Evolutionary conservation across 1,284 basidiomycete genomes (phyloP).

Genomic region (Heterobasidion annosum): DNA sequence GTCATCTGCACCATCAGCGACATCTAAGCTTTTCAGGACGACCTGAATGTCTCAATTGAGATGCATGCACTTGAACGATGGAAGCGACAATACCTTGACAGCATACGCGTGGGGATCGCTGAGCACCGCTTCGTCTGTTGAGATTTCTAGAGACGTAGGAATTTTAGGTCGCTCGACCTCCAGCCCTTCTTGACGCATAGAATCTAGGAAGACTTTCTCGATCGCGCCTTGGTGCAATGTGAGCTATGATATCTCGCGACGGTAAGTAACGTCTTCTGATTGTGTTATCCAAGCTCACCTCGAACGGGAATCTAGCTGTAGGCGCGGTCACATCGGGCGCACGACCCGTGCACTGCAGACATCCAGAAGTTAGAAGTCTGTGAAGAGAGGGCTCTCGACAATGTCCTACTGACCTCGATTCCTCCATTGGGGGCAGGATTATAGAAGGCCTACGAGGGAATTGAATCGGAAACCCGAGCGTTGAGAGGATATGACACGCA

Average conservation of each 20-base stretch:
- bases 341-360: conserved; percentile 44
- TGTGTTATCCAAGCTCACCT: conserved; percentile 21
- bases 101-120: conserved; percentile 39
- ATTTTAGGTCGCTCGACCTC: conserved; percentile 48
- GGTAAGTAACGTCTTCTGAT: background rate
- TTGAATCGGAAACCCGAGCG: background rate
- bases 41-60: conserved; percentile 19
- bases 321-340: conserved; percentile 48
- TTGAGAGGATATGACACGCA: conserved; percentile 21
- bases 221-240: conserved; percentile 74
- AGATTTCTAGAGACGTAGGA: conserved; percentile 47
- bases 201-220: conserved; percentile 60
- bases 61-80: background rate
- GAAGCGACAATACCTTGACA: conserved; percentile 34
- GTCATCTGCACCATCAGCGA: conserved; percentile 17
- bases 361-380: background rate
- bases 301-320: conserved; percentile 57
- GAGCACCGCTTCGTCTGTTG: conserved; percentile 29
- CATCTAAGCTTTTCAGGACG: conserved; percentile 22
- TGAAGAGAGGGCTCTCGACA: background rate
- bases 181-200: conserved; percentile 41
- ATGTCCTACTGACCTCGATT: conserved; percentile 39
- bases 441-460: conserved; percentile 51
- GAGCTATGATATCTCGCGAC: background rate
- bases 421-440: conserved; percentile 51